Conservation (phyloP, 495 filamentous ascomycete species). For the Durotheca rogersii region DNA sequence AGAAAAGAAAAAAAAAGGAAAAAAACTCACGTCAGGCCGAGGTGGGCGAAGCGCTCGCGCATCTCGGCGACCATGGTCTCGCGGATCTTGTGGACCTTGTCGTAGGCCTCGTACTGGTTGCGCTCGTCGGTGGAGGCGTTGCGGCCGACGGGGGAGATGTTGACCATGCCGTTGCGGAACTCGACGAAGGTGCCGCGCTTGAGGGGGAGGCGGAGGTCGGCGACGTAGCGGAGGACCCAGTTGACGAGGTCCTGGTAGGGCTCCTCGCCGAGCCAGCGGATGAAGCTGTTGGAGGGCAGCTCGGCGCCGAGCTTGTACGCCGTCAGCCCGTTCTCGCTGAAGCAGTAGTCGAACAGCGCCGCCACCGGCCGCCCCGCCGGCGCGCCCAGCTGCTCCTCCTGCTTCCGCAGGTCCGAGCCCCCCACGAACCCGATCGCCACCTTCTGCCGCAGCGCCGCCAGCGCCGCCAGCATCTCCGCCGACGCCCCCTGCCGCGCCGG, state of each 20-base stretch:
- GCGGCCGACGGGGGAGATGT: slow-evolving; percentile 87
- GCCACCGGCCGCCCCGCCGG: slow-evolving; percentile 61
- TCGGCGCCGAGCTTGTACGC: slow-evolving; percentile 78
- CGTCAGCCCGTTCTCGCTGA: slow-evolving; percentile 91
- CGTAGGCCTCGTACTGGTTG: slow-evolving; percentile 74
- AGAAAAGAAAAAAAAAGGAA: not conserved
- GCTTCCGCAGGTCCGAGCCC: slow-evolving; percentile 84
- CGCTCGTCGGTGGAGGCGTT: slow-evolving; percentile 83
- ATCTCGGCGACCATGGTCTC: slow-evolving; percentile 69
- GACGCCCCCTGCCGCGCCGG: slow-evolving; percentile 66
- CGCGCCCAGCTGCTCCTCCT: slow-evolving; percentile 92
- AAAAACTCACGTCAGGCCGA: slow-evolving; percentile 75
- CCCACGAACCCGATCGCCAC: slow-evolving; percentile 90
- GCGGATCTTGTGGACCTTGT: slow-evolving; percentile 72
- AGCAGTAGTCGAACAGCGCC: slow-evolving; percentile 91
- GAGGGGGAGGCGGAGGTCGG: slow-evolving; percentile 80
- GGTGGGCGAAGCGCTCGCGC: slow-evolving; percentile 76
- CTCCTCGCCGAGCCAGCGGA: slow-evolving; percentile 87
- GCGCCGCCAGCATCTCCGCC: slow-evolving; percentile 79
- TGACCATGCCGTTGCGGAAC: slow-evolving; percentile 97
- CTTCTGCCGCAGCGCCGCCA: slow-evolving; percentile 78
- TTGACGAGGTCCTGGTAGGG: slow-evolving; percentile 85
- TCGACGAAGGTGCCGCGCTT: slow-evolving; percentile 97
- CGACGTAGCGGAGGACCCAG: slow-evolving; percentile 86
- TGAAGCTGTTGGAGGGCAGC: slow-evolving; percentile 78